Conservation (phyloP, 2,329 filamentous ascomycete genomes). For the Microcera coccophila region DNA sequence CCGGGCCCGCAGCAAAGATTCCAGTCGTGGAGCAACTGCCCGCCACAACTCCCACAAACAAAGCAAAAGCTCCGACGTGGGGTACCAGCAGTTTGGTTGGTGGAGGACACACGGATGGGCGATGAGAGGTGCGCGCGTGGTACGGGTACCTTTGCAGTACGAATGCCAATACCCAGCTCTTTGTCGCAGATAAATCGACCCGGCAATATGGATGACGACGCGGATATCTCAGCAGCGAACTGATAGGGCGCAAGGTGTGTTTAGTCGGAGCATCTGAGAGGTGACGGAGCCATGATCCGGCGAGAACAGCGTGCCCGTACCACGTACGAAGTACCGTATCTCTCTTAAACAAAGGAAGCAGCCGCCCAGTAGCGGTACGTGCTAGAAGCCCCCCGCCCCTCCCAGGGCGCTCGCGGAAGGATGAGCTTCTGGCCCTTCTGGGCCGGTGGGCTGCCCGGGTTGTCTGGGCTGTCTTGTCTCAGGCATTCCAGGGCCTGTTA, state of each 20-base stretch:
- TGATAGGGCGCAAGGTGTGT: not conserved
- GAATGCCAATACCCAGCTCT: too few species aligned
- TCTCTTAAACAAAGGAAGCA: not conserved
- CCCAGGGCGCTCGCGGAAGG: too few species aligned
- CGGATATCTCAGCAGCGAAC: not conserved
- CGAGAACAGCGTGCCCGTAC: not conserved
- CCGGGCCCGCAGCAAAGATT: slow-evolving; percentile 29
- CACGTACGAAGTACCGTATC: too few species aligned
- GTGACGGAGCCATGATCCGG: not conserved
- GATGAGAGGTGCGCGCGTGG: too few species aligned
- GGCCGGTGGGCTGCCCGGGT: too few species aligned
- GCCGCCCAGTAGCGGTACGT: not conserved
- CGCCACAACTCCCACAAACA: slow-evolving; percentile 18
- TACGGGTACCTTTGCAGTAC: too few species aligned
- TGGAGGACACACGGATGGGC: too few species aligned
- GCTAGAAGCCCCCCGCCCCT: too few species aligned
- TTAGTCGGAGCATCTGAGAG: not conserved
- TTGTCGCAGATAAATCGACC: too few species aligned
- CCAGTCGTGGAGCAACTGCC: slow-evolving; percentile 25
- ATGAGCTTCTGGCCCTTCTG: not conserved
- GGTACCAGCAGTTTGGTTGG: too few species aligned
- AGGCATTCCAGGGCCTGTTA: slow-evolving; percentile 13
- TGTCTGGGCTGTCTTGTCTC: slow-evolving; percentile 9
- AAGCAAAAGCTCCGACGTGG: slow-evolving; percentile 1
- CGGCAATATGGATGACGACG: too few species aligned